Conservation (phyloP, 2,329 filamentous ascomycete genomes). For the Cercospora sp. region DNA sequence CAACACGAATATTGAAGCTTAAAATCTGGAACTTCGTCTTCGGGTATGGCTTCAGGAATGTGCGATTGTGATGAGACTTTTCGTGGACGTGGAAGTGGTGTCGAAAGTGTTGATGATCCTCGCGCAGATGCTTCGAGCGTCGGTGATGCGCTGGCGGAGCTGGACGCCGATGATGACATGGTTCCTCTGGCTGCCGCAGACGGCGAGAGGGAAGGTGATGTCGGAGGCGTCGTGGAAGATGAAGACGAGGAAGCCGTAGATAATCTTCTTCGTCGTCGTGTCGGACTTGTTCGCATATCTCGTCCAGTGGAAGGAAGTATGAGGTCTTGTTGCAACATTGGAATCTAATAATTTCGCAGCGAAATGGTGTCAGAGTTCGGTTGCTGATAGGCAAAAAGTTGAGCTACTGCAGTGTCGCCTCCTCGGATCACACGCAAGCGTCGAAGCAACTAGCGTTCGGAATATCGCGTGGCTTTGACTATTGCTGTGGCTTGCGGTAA, state of each 20-base stretch:
- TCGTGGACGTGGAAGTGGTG: conserved; percentile 12
- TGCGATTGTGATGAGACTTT: conserved; percentile 12
- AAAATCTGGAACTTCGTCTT: conserved; percentile 22
- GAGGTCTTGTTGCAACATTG: conserved; percentile 1
- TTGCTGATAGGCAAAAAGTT: not conserved
- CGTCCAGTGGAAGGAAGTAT: not conserved
- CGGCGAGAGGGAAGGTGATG: conserved; percentile 29
- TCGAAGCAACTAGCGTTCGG: conserved; percentile 5
- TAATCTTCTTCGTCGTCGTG: not conserved
- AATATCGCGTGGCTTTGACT: not conserved
- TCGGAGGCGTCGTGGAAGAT: not conserved
- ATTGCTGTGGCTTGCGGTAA: not conserved
- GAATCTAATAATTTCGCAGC: not conserved
- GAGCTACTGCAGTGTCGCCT: conserved; percentile 6
- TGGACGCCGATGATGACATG: conserved; percentile 30
- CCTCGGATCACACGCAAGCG: not conserved
- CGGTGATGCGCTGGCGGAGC: conserved; percentile 29
- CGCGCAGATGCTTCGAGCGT: conserved; percentile 18
- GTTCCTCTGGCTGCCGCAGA: conserved; percentile 26
- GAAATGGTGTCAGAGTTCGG: conserved; percentile 4
- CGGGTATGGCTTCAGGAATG: conserved; percentile 29
- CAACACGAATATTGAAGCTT: conserved; percentile 11
- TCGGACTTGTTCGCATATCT: not conserved
- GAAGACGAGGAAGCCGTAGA: not conserved
- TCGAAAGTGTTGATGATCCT: conserved; percentile 29